Conservation (phyloP, 2,329 filamentous ascomycete species). For the Xylariaceae sp. region DNA sequence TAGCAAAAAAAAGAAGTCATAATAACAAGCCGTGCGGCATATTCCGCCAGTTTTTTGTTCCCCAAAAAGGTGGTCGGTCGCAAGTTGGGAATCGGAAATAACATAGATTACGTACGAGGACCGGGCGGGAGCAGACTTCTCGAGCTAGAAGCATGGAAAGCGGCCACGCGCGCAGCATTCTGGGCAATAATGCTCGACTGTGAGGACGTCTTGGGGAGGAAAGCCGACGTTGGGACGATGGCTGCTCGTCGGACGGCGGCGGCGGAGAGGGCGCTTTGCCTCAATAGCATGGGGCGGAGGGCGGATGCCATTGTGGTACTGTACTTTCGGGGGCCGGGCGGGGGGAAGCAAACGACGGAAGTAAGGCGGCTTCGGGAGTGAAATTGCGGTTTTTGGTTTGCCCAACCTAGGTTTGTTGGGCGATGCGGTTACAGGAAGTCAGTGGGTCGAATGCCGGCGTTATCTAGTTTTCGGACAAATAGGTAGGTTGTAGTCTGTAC, state of each 20-base stretch:
- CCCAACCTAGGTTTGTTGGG: background rate
- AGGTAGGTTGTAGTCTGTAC: background rate
- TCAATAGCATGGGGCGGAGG: conserved; percentile 49
- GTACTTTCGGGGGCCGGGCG: background rate
- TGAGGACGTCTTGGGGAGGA: conserved; percentile 30
- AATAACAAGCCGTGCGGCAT: background rate
- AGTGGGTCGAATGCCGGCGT: background rate
- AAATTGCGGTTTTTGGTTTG: background rate
- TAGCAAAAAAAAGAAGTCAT: conserved; percentile 35
- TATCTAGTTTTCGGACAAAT: background rate
- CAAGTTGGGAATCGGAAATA: background rate
- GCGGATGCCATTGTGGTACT: conserved; percentile 48
- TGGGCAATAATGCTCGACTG: conserved; percentile 29
- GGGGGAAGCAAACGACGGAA: conserved; percentile 1
- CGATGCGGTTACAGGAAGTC: background rate
- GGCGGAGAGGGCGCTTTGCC: conserved; percentile 44
- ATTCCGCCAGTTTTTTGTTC: background rate
- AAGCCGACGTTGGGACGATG: conserved; percentile 27
- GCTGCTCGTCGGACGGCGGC: conserved; percentile 36
- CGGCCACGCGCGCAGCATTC: conserved; percentile 54
- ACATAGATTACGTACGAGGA: conserved; percentile 60
- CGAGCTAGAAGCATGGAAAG: conserved; percentile 80
- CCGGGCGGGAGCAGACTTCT: conserved; percentile 73
- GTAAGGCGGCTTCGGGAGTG: background rate
- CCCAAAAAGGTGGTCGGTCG: background rate